phyloP scores from a whole-genome alignment of 2,329 filamentous ascomycete species.

The Ophiostoma angusticollis region DNA sequence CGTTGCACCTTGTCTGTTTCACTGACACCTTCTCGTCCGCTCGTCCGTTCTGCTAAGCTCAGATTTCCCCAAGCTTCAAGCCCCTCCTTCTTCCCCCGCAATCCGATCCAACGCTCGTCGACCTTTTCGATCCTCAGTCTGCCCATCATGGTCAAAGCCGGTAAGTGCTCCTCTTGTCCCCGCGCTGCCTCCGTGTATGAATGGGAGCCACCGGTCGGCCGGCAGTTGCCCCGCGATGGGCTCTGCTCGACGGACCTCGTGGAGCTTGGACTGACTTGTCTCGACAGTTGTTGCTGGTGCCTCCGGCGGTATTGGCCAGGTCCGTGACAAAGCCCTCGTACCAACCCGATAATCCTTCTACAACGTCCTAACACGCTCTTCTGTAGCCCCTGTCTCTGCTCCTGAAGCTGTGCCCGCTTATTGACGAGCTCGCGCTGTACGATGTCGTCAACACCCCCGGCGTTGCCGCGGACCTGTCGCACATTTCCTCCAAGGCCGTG shows the following conservation, averaged over 20 bases:
- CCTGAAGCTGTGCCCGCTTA: slow-evolving; percentile 75
- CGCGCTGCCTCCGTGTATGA: too few relatives aligned
- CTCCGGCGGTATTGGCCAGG: slow-evolving; percentile 97
- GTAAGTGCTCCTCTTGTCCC: slow-evolving; percentile 15
- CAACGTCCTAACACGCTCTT: slow-evolving; percentile 1
- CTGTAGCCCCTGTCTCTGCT: slow-evolving; percentile 88
- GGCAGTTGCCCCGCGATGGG: background rate
- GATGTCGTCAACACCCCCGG: slow-evolving; percentile 99
- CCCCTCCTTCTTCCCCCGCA: slow-evolving; percentile 1
- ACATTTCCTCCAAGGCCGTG: slow-evolving; percentile 85
- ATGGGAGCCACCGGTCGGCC: too few relatives aligned
- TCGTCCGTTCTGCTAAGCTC: too few relatives aligned
- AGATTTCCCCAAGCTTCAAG: background rate
- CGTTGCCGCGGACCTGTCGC: slow-evolving; percentile 89
- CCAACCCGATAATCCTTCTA: background rate
- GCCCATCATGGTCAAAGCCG: slow-evolving; percentile 27
- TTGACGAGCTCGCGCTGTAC: slow-evolving; percentile 91
- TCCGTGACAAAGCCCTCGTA: slow-evolving; percentile 27
- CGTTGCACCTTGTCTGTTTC: too few relatives aligned
- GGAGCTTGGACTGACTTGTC: slow-evolving; percentile 1
- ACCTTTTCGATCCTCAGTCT: background rate
- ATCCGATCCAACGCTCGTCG: slow-evolving; percentile 5
- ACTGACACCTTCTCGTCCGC: too few relatives aligned
- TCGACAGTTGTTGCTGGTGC: slow-evolving; percentile 76
- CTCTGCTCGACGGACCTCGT: background rate